Evolutionary conservation across 1,284 basidiomycete species (phyloP), one percentile per base, ranked within the genome.

Genomic region (Cutaneotrichosporon sp.): DNA sequence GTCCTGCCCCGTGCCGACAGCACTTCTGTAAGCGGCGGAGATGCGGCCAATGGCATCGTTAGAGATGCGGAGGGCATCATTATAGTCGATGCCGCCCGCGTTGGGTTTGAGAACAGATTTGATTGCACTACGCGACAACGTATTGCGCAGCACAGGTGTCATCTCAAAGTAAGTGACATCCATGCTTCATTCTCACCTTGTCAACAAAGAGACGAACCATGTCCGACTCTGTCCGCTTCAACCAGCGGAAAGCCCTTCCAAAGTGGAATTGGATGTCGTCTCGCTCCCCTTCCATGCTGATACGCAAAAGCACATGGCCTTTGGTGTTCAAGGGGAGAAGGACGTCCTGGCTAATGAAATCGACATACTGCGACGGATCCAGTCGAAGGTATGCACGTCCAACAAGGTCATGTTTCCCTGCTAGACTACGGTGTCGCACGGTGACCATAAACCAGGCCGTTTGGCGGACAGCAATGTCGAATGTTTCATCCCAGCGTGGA

Each of bases 231-330:
- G 91, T 88, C 21, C 94, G 80, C 76, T 98, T 97, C 64, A 99
- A 74, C 44, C 87, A 92, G 36, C 94, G 81, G 80, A 98, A 98
- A 1, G 88, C 96, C 37, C 91, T 81, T 12, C 96, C 96, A 69
- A 98, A 99, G 77, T 91, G 92, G 79, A 97, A 99, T 62, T 90
- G 88, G 18, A 94, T 90, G 69, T 98, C 96, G 68, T 97, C 93
- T 73, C 94, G 90, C 79, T 97, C 94, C 43, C 92, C 92, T 69
- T 98, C 96, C 92, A 98, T 97, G 70, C 90, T 94, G 49, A 98
- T 82, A 8, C 96, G 82, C 21, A 97, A 77, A 42, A 96, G 76
- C 34, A 97, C 81, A 33, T 90, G 83, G 1, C 93, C 92, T 18
- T 66, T 61, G 54, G 85, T 82, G 5, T 87, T 84, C n/a, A 98